Base-by-base conservation (phyloP, 2,329 filamentous ascomycete genomes). In the Periconia macrospinosa region DNA sequence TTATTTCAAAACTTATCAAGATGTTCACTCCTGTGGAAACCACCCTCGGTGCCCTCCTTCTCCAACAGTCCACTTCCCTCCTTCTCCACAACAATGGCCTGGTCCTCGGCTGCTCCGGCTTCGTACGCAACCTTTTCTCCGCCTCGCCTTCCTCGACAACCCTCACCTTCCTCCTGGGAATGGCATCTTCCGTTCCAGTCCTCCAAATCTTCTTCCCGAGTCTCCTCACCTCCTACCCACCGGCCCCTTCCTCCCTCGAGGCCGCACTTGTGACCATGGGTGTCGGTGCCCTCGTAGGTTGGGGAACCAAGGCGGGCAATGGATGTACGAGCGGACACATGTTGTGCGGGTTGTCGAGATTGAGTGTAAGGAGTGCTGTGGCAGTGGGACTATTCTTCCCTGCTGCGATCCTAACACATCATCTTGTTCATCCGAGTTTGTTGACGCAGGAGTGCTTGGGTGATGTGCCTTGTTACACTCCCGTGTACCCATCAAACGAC, bases 281-380 rank as follows among this genome's bases (percentile, higher is more conserved):
- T 2, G 66, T 76, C 9, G 80, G 79, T 0, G 66, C 76, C 14
- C 50, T 82, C 35, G 67, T 81, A 27, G 81, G 81, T 18, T 80
- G 78, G 77, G 81, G 81, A 15, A 82, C 81, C 15, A 82, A 81
- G 72, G 80, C 81, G 58, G 63, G 63, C 41, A 74, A 76, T 50
- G 81, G 81, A 17, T 83, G 81, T 59, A 83, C 81, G 10, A 82
- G 80, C 1, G 81, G 81, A 48, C 81, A 83, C 59, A 82, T 83
- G 78, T 76, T 83, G 30, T 82, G 80, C 55, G 81, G 81, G 1
- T 61, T 83, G 5, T 75, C 79, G 6, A 75, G 79, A 41, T 70
- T 81, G 23, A 81, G 77, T 14, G 70, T 74, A n/a, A 76, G 80
- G 45, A 83, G 80, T 14, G 56, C 79, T 6, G 72, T 78, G 50